Base-by-base conservation (phyloP, 352 stramenopile species). In the Globisporangium barbulae region DNA sequence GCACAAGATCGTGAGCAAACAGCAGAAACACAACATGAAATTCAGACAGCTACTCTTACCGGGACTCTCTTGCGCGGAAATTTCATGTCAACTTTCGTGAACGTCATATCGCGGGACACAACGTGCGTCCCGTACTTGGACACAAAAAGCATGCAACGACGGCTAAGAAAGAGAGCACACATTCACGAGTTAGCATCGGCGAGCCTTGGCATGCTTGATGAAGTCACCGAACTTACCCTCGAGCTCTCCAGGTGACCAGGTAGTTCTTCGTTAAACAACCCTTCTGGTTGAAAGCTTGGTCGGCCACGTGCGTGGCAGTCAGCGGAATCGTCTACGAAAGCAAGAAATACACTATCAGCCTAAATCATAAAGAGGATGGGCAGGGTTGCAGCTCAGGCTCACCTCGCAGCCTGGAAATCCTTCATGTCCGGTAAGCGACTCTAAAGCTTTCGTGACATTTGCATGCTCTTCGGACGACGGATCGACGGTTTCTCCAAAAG, bases 81-180 rank as follows among this genome's bases (percentile, higher is more conserved):
- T 63, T 93, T 93, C 81, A 96, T 92, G 22, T 90, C 74, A n/a
- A 94, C 78, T 69, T 94, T 93, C 10, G 87, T 91, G 54, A 96
- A 92, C 0, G 85, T 84, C 77, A 90, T 85, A 64, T 91, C 73
- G 1, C 87, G 83, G 44, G 85, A 96, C 6, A 96, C 80, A 13
- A 96, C 76, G 52, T 91, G 94, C 21, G 83, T 90, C 19, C 74
- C 85, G 17, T 79, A 79, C 6, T 83, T 76, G 35, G 79, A 75
- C 21, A 89, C 74, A 62, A 87, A 91, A 22, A 96, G 68, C 65
- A 96, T 67, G 67, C 87, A 96, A 21, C 87, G 87, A 53, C 80
- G 85, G 13, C 87, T 93, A 57, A 2, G 65, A 39, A 48, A 53
- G 52, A 39, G 10, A 52, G 62, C n/a, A 50, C 5, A 57, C 15